phyloP scores from a whole-genome alignment of 2,329 filamentous ascomycete species.

The Trichoderma asperellum region DNA sequence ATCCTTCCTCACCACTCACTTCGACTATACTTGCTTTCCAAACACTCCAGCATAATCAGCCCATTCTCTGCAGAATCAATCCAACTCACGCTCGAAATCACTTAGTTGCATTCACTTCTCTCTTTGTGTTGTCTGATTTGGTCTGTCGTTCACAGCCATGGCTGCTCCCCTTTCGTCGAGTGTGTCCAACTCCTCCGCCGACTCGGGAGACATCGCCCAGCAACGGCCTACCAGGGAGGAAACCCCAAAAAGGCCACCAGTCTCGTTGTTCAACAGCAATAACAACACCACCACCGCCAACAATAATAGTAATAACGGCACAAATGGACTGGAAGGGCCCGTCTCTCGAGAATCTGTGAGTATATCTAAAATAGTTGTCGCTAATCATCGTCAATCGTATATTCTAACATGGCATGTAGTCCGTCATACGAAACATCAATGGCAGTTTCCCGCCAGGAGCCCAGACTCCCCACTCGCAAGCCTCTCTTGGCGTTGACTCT shows the following conservation, averaged over 20 bases:
- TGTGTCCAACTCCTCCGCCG: not conserved
- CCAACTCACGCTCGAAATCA: not conserved
- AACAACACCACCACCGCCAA: not conserved
- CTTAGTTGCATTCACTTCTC: not conserved
- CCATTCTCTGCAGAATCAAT: not conserved
- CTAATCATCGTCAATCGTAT: not conserved
- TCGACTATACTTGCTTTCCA: not conserved
- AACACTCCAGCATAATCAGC: too few species aligned
- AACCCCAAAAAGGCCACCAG: conserved; percentile 28
- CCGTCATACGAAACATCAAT: conserved; percentile 41
- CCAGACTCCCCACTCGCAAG: conserved; percentile 40
- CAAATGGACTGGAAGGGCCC: conserved; percentile 28
- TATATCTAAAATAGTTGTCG: not conserved
- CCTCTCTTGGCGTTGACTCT: conserved; percentile 41
- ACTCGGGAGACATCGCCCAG: conserved; percentile 21
- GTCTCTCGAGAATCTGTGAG: conserved; percentile 40
- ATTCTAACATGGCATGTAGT: conserved; percentile 34
- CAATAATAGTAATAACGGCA: too few species aligned
- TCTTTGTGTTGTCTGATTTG: not conserved
- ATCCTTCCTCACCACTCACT: not conserved
- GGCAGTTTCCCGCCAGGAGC: conserved; percentile 39
- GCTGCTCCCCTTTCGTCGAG: not conserved
- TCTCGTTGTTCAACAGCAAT: conserved; percentile 28
- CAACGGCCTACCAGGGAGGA: conserved; percentile 24
- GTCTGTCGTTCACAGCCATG: not conserved